phyloP scores from a whole-genome alignment of 2,329 filamentous ascomycete species.

The Colletotrichum cordylinicola region DNA sequence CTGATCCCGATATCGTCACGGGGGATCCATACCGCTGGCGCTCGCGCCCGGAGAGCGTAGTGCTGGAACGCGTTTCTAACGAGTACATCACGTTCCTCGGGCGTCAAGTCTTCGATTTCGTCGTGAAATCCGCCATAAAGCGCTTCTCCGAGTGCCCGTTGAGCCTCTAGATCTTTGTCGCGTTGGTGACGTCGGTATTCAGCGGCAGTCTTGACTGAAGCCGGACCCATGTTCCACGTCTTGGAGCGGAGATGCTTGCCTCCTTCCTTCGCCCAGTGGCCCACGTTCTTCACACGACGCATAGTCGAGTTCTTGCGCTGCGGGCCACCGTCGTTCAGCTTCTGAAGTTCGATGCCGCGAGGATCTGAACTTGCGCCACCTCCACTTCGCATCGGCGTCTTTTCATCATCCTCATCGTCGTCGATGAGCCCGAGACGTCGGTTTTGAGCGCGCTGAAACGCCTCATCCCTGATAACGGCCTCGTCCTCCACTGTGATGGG shows the following conservation, averaged over 20 bases:
- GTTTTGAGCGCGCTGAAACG: constrained; percentile 82
- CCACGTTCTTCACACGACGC: constrained; percentile 53
- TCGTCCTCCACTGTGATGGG: constrained; percentile 97
- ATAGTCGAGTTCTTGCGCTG: constrained; percentile 42
- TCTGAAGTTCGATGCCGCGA: constrained; percentile 40
- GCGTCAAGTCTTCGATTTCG: constrained; percentile 92
- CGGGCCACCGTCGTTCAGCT: constrained; percentile 32
- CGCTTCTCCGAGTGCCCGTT: constrained; percentile 76
- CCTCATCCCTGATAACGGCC: constrained; percentile 87
- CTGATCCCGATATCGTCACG: constrained; percentile 88
- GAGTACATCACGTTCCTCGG: constrained; percentile 84
- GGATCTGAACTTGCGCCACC: constrained; percentile 21
- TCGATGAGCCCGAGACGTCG: constrained; percentile 67
- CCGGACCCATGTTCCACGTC: constrained; percentile 42
- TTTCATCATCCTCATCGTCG: constrained; percentile 52
- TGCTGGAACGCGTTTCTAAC: constrained; percentile 92
- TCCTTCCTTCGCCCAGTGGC: constrained; percentile 53
- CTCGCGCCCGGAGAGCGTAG: constrained; percentile 80
- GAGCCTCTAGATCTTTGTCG: constrained; percentile 71
- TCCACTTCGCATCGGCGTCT: constrained; percentile 46
- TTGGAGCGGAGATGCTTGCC: constrained; percentile 54
- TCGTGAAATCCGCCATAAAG: constrained; percentile 89
- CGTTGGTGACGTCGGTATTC: constrained; percentile 55
- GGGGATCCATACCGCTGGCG: constrained; percentile 93
- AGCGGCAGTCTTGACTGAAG: constrained; percentile 45